Base-by-base conservation (phyloP, 768 basidiomycete genomes). In the Tricholoma sp. region DNA sequence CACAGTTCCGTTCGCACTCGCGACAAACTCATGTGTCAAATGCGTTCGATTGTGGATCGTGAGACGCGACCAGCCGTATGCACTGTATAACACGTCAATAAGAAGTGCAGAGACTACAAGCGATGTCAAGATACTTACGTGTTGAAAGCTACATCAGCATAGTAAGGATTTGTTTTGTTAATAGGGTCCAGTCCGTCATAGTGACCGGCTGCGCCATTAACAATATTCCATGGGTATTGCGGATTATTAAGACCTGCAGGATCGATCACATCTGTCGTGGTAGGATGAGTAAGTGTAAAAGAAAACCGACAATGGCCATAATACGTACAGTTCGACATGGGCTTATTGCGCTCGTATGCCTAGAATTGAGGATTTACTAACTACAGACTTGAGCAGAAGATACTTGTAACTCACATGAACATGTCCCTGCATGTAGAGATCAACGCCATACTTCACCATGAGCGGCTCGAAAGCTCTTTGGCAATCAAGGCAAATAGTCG, bases 11-110 rank as follows among this genome's bases (percentile, higher is more conserved):
- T 60, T 55, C 4, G 50, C 52, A 20, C 61, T 63, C 49, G 52
- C 60, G 11, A 63, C 58, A 45, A 65, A 65, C 37, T 65, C 63
- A 28, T 63, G 61, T 15, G 61, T 65, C 50, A 65, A 33, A 54
- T 65, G 63, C 1, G 59, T 59, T 45, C 61, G 59, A 34, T 65
- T 65, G 36, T 65, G 63, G 56, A 65, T 60, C 4, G 42, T 61
- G 39, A 65, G 37, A 4, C 61, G 54, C 52, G 59, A 62, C 63
- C 63, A 65, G 6, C 63, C 61, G 50, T 65, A 65, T 5, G 57
- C 53, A 10, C 34, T 36, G 34, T 36, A 13, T 36, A 36, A 3
- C 9, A 9, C 10, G 13, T 36, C 34, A 36, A 24, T 4, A 24
- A 24, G 1, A n/a, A 24, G 24, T 24, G 24, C 24, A 24, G 24